A percentile compares a stretch with the other conserved stretches of the same genome.
Evolutionary conservation across 495 filamentous ascomycete genomes (phyloP).

Genomic region (Penicillium cinerascens): DNA sequence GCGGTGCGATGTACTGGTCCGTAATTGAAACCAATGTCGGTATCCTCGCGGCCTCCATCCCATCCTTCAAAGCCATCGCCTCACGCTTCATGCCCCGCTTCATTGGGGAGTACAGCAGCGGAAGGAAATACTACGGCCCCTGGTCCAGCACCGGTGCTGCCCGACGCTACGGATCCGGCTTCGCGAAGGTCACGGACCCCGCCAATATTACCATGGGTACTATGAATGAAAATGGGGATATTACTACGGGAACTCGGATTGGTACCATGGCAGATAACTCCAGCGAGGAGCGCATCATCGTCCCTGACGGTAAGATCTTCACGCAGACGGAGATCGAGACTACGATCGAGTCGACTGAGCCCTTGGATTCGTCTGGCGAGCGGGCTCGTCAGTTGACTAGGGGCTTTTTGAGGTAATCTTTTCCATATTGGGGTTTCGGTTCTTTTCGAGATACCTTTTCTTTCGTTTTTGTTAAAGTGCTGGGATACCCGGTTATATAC

Average conservation of each 20-base stretch:
- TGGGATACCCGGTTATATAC: not conserved
- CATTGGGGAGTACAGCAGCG: constrained; percentile 37
- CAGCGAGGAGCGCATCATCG: constrained; percentile 36
- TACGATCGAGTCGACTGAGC: constrained; percentile 28
- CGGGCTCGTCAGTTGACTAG: constrained; percentile 15
- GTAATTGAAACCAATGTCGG: constrained; percentile 44
- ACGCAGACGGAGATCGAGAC: constrained; percentile 39
- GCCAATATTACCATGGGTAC: constrained; percentile 19
- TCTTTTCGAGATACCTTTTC: not conserved
- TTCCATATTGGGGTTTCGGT: not conserved
- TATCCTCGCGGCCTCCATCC: constrained; percentile 40
- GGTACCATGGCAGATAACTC: constrained; percentile 14
- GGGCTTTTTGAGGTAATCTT: not conserved
- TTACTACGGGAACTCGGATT: constrained; percentile 26
- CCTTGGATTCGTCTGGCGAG: constrained; percentile 13
- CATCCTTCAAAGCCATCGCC: constrained; percentile 42
- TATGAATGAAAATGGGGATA: constrained; percentile 14
- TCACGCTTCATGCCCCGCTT: constrained; percentile 39
- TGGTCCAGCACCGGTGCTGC: constrained; percentile 22
- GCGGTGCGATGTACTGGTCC: constrained; percentile 45
- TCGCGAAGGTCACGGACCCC: constrained; percentile 29
- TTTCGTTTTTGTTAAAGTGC: not conserved
- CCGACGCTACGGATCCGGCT: constrained; percentile 26
- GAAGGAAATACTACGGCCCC: constrained; percentile 23
- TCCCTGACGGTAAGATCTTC: constrained; percentile 38